These are phyloP conservation scores for Fusarium succisae DNA, from an alignment of 2,329 filamentous ascomycete genomes.

Conservation along the genomic window DNA sequence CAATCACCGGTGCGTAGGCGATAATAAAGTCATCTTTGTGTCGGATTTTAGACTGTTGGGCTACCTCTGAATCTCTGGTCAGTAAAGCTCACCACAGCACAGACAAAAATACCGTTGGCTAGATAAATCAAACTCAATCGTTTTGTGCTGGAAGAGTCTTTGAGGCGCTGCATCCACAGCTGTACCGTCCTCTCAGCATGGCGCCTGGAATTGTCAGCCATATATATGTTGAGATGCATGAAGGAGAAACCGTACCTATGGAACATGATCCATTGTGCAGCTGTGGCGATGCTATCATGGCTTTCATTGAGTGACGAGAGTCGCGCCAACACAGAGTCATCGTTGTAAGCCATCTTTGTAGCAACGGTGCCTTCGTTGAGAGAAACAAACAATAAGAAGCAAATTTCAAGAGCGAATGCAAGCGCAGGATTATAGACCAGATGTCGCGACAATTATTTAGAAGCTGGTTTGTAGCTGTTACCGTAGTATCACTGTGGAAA, in stretches of 20 bases:
- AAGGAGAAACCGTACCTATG: conserved; percentile 73
- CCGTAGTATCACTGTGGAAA: conserved; percentile 42
- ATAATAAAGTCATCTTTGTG: conserved; percentile 92
- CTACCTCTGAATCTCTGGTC: conserved; percentile 74
- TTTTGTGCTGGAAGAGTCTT: conserved; percentile 86
- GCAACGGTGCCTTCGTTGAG: neutral
- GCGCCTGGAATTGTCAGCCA: conserved; percentile 65
- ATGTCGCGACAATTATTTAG: conserved; percentile 33
- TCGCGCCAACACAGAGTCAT: conserved; percentile 94
- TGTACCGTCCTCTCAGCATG: conserved; percentile 92
- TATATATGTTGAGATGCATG: neutral
- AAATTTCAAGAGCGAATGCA: neutral
- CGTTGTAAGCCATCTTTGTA: conserved; percentile 84
- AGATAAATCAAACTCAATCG: conserved; percentile 92
- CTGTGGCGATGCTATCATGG: conserved; percentile 94
- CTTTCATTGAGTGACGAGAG: conserved; percentile 96
- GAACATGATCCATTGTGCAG: conserved; percentile 99
- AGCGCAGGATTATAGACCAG: conserved; percentile 4
- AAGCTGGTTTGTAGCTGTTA: conserved; percentile 34
- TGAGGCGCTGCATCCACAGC: conserved; percentile 89
- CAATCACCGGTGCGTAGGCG: conserved; percentile 90
- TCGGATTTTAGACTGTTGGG: conserved; percentile 93
- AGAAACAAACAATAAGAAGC: neutral
- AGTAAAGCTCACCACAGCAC: neutral
- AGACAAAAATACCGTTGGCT: conserved; percentile 77